Conservation (phyloP, 2,329 filamentous ascomycete genomes). For the Penicillium crustosum region DNA sequence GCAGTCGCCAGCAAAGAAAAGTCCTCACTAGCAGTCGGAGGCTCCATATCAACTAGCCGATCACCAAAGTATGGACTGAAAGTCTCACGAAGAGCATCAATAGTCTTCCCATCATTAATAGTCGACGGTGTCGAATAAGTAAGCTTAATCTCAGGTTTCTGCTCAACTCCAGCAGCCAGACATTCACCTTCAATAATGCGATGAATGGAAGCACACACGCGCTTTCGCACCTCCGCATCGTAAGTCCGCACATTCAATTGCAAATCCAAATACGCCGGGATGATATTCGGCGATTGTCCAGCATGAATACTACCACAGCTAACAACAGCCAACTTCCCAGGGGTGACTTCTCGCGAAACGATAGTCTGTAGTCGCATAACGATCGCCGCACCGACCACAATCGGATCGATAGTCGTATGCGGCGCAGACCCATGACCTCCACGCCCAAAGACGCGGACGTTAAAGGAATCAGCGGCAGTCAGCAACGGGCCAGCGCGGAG, state of each 20-base stretch:
- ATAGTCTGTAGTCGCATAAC: constrained; percentile 45
- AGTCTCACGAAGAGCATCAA: constrained; percentile 41
- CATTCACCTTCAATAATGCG: constrained; percentile 56
- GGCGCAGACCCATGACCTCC: constrained; percentile 49
- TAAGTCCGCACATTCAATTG: constrained; percentile 45
- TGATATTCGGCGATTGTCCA: constrained; percentile 48
- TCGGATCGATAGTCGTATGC: constrained; percentile 49
- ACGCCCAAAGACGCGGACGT: constrained; percentile 42
- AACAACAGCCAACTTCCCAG: constrained; percentile 46
- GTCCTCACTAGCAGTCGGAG: constrained; percentile 55
- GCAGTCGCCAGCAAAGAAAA: constrained; percentile 56
- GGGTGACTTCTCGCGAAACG: constrained; percentile 41
- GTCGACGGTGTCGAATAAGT: constrained; percentile 51
- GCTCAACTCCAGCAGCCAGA: constrained; percentile 47
- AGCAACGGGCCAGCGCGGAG: constrained; percentile 35
- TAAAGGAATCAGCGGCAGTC: constrained; percentile 39
- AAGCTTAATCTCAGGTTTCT: constrained; percentile 46
- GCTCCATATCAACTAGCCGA: constrained; percentile 40
- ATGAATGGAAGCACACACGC: constrained; percentile 39
- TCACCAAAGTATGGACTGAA: constrained; percentile 51
- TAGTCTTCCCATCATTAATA: constrained; percentile 52
- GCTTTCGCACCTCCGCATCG: constrained; percentile 31
- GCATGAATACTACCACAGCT: constrained; percentile 48
- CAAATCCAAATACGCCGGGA: constrained; percentile 44
- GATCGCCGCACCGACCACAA: constrained; percentile 45